A percentile compares a stretch with the other conserved stretches of the same genome.
phyloP scores from a whole-genome alignment of 164 flowering plant species.

The Vitis labrusca region DNA sequence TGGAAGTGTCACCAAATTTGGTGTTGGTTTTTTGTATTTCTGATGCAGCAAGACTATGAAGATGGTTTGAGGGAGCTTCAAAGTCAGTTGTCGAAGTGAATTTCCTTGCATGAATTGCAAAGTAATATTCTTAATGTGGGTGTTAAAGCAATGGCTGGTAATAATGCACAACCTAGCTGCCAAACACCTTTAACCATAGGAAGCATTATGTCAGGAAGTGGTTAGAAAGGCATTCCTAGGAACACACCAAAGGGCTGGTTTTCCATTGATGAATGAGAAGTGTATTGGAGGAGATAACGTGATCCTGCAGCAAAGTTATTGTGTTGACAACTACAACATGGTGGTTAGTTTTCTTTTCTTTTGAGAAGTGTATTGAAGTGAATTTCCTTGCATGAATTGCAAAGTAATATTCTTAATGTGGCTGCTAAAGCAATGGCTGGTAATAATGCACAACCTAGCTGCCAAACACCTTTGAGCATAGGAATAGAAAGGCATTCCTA shows the following conservation, averaged over 20 bases:
- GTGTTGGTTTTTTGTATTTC: background rate
- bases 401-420: constrained; percentile 13
- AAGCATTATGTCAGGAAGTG: no score
- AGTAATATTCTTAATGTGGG: constrained; percentile 13
- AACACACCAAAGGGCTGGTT: constrained; percentile 10
- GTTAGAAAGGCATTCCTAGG: constrained; percentile 22
- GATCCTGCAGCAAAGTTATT: constrained; percentile 24
- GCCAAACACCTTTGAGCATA: constrained; percentile 7
- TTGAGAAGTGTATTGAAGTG: constrained; percentile 13
- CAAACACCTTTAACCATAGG: constrained; percentile 10
- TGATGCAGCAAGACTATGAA: constrained; percentile 39
- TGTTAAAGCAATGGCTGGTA: constrained; percentile 4
- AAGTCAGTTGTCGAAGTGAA: constrained; percentile 31
- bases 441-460: constrained; percentile 13
- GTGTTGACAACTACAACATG: constrained; percentile 32
- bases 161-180: constrained; percentile 14
- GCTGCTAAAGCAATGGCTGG: constrained; percentile 4
- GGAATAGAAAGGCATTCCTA: constrained; percentile 24
- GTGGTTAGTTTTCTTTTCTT: constrained; percentile 24
- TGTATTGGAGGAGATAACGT: constrained; percentile 28
- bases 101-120: constrained; percentile 29
- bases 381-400: constrained; percentile 29
- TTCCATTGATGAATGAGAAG: constrained; percentile 27
- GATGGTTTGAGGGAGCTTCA: constrained; percentile 41
- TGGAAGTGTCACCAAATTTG: background rate